Evolutionary conservation across 1,139 yeast genomes (phyloP), one percentile per base, ranked within the genome.

Genomic region (Candida labiduridarum): DNA sequence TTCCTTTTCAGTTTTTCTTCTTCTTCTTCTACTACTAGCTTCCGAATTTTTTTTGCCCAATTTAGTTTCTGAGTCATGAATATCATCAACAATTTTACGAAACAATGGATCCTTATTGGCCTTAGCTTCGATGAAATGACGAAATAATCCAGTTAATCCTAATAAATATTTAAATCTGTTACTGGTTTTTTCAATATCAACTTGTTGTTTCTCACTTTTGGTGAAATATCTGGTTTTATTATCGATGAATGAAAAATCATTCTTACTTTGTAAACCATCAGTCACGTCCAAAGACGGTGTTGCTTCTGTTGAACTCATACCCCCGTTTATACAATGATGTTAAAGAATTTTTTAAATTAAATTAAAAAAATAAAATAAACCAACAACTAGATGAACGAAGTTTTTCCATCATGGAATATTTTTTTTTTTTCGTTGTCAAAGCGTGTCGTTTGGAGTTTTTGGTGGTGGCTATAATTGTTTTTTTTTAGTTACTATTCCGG

Each of bases 1-100:
- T 60, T 85, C 90, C 59, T 83, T 80, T 62, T 84, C 87, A 0
- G 87, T 80, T 55, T 84, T 82, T 50, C 89, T 76, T 56, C 81
- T 71, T 49, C 78, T 75, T 19, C 22, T 71, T 49, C 78, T 75
- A 12, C 22, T 38, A 55, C 71, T 68, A 15, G 56, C 58, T 6
- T 58, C 49, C 44, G 60, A 40, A 36, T 55, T 52, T 10, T 45
- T 49, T 34, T 54, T 42, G 18, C 50, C 49, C 4, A 50, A 11
- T 15, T 52, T 52, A 49, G 62, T 52, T 59, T 60, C 57, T 36
- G 78, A 71, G 47, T 52, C 56, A 51, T 70, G 67, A 40, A 83
- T 67, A 48, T 74, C 64, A 42, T 72, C 67, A 52, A 81, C 67
- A 12, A 81, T 76, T 49, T 71, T 72, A 51, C 78, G 74, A 61